Evolutionary conservation across 2,329 filamentous ascomycete genomes (phyloP), one percentile per base, ranked within the genome.

Genomic region (Stagonosporopsis rhizophila): DNA sequence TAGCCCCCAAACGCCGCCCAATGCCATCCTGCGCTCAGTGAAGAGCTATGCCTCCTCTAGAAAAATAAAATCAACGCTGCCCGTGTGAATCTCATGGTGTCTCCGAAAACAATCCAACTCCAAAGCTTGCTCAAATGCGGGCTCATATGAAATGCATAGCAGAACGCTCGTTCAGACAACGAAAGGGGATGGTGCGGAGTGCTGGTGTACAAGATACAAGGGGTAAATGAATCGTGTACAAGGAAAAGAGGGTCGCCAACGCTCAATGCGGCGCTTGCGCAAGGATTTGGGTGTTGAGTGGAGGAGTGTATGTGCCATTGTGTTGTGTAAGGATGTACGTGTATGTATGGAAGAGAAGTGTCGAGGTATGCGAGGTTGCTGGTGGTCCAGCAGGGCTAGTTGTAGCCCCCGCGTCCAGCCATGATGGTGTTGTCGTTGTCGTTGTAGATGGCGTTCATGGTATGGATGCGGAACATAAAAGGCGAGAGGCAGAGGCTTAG

Each of bases 371-470:
- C 5, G 17, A 37, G 20, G 8, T 34, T 15, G 39, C 37, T 25
- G 38, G 39, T 19, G 25, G 15, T 37, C 32, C 50, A 20, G 42
- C 50, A 30, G 48, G 48, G 25, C 56, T 62, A 32, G 61, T 70
- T 74, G 62, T 75, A 75, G 53, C 72, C 72, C 53, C 72, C 72
- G 53, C 72, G 71, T 45, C 72, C 42, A 7, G 50, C 67, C 70
- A 73, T 71, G 25, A 25, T 66, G 20, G n/a, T 17, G 4, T 20
- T 17, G 23, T 28, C 14, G n/a, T n/a, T n/a, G n/a, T n/a, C n/a
- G n/a, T n/a, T n/a, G 40, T 8, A 12, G 11, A 28, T 30, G 25
- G 14, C 19, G 19, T 4, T 6, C 28, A 32, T 32, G 30, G 30
- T 32, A 17, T 22, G 25, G 25, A 27, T 30, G 20, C 42, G 42